phyloP scores from a whole-genome alignment of 768 basidiomycete genomes.

The Boletellus ananas region DNA sequence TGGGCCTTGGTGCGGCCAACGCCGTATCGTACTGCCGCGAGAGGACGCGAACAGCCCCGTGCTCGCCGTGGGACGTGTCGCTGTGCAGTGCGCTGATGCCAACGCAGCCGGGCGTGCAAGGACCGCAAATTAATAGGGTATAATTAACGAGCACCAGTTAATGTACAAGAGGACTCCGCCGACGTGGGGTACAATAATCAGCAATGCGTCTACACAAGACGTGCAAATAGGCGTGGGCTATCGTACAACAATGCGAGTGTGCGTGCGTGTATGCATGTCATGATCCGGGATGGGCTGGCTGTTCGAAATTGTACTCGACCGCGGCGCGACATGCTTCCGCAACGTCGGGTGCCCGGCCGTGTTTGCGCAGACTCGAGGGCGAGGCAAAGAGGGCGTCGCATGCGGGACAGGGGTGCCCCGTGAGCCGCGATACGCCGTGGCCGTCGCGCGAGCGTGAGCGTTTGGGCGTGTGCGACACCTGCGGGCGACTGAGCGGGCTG shows the following conservation, averaged over 20 bases:
- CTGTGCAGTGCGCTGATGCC: no score
- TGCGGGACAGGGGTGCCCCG: constrained; percentile 65
- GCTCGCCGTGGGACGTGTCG: neutral
- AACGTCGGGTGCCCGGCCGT: constrained; percentile 49
- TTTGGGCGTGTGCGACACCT: constrained; percentile 56
- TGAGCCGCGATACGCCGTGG: constrained; percentile 36
- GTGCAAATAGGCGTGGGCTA: constrained; percentile 26
- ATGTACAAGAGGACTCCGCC: constrained; percentile 20
- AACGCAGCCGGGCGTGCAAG: no score
- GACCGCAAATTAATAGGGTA: constrained; percentile 30
- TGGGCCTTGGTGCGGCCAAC: no score
- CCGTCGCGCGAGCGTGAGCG: constrained; percentile 47
- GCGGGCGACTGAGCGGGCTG: constrained; percentile 11
- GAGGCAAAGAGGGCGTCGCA: constrained; percentile 67
- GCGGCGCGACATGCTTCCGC: constrained; percentile 71
- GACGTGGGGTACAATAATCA: no score
- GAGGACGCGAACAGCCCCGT: neutral
- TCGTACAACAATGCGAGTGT: constrained; percentile 26
- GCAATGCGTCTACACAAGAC: no score
- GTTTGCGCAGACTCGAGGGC: constrained; percentile 54
- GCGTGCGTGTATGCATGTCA: constrained; percentile 11
- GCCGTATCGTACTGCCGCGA: no score
- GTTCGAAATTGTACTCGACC: constrained; percentile 72
- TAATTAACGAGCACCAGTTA: constrained; percentile 31
- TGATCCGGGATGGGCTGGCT: constrained; percentile 5